These are phyloP conservation scores for Xanthoconium purpureum DNA, from an alignment of 768 basidiomycete species.

Conservation along the genomic window DNA sequence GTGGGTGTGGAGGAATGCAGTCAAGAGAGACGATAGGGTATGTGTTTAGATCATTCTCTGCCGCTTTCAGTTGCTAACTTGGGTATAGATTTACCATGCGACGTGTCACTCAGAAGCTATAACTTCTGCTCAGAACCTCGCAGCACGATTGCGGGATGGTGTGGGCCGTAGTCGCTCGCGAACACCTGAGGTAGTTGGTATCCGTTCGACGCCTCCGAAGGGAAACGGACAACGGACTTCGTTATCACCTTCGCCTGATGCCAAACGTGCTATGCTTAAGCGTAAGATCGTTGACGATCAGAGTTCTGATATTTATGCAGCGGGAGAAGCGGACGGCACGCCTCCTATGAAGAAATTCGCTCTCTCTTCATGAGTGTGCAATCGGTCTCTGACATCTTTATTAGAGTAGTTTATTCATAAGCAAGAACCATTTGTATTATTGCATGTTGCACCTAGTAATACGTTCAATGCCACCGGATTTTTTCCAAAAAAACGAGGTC, in stretches of 20 bases:
- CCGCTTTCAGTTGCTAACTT: conserved; percentile 1
- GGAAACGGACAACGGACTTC: conserved; percentile 34
- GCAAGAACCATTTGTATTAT: conserved; percentile 29
- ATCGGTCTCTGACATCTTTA: conserved; percentile 23
- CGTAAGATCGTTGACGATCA: conserved; percentile 67
- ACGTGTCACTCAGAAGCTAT: conserved; percentile 88
- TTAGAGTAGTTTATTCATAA: conserved; percentile 34
- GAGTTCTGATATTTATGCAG: conserved; percentile 31
- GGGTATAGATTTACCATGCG: conserved; percentile 80
- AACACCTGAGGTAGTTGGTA: conserved; percentile 59
- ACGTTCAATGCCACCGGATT: conserved; percentile 1
- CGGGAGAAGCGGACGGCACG: conserved; percentile 42
- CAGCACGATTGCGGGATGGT: conserved; percentile 65
- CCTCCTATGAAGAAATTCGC: conserved; percentile 71
- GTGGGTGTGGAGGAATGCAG: conserved; percentile 95
- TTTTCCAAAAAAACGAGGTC: neutral
- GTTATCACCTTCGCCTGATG: conserved; percentile 50
- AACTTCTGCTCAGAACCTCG: conserved; percentile 60
- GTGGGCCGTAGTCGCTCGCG: conserved; percentile 63
- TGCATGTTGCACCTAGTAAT: conserved; percentile 18
- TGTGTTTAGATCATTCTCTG: conserved; percentile 23
- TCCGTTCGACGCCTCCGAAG: conserved; percentile 39
- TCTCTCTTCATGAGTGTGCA: conserved; percentile 33
- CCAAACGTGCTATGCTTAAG: conserved; percentile 58
- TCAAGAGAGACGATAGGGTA: conserved; percentile 80